Percentiles rank a stretch among this genome's conserved stretches.
Conservation (phyloP, 371 early-diverging fungal genomes). For the Homolaphlyctis polyrhiza region DNA sequence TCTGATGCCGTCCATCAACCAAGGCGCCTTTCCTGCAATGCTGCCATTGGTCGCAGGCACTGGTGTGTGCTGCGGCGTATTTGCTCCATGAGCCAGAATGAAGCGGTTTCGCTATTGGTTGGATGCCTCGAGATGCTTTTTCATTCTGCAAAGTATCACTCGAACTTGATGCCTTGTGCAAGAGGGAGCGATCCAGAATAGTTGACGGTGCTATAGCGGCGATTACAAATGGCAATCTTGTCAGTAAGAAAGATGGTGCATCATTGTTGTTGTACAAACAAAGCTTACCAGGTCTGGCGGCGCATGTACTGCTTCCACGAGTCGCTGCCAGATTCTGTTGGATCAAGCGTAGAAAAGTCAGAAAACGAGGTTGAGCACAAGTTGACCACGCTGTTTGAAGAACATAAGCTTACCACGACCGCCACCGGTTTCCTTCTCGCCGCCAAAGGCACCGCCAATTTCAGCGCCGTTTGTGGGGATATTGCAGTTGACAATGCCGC, state of each 20-base stretch:
- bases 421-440: constrained; percentile 95
- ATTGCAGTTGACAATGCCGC: constrained; percentile 96
- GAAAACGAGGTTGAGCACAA: background rate
- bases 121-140: no score
- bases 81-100: no score
- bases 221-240: background rate
- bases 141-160: no score
- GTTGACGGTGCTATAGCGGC: constrained; percentile 72
- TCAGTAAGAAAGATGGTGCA: background rate
- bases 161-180: constrained; percentile 98
- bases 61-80: no score
- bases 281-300: constrained; percentile 56
- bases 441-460: constrained; percentile 97
- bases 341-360: no score
- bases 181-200: constrained; percentile 86
- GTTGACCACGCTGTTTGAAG: background rate
- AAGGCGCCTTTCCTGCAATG: no score
- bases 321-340: constrained; percentile 84
- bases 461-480: constrained; percentile 97
- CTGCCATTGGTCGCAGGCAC: no score
- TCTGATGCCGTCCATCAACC: no score
- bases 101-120: no score
- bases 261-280: no score
- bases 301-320: constrained; percentile 92
- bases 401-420: constrained; percentile 52